Base-by-base conservation (phyloP, 805 yeast species). In the Wickerhamiella sergipiensis region DNA sequence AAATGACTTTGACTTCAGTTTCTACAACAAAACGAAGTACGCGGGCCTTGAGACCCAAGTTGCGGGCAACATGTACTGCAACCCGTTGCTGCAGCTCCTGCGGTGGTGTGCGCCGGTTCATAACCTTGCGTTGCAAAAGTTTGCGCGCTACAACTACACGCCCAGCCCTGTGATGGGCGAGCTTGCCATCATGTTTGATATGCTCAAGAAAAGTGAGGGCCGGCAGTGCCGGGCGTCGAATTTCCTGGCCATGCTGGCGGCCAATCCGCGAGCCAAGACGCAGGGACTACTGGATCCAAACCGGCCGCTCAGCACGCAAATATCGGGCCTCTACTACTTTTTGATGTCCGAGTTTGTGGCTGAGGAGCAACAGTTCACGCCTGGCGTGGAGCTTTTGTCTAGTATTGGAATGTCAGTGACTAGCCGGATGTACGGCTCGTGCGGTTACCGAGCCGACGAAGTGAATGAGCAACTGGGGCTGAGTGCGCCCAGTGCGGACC, bases 11-110 rank as follows among this genome's bases (percentile, higher is more conserved):
- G 96, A 90, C 67, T 90, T 92, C 63, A 81, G 77, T 50, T 83
- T 80, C 59, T 90, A 83, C 70, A 90, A 90, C 62, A 72, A 73
- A 40, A 84, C 97, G 0, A 54, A 61, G 1, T 81, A 71, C 50
- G 78, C 97, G 1, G 97, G 97, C 0, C 71, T 90, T n/a, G 97
- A 92, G 64, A 82, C 88, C 9, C 92, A 88, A 61, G 74, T 83
- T 10, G 85, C 83, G 49, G 55, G 55, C 21, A 85, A 85, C 58
- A 76, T 92, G 0, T 81, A 80, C 60, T 78, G 83, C 53, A 92
- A 92, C 64, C 73, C 95, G 0, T 65, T 88, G 24, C 57, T 92
- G 6, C 97, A 92, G 63, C 62, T 90, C 9, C 85, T 83, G 66
- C 71, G 95, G 45, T 85, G 81, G 68, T 78, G 79, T 21, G 85